Percentiles rank a stretch among this genome's conserved stretches.
Conservation (phyloP, 1,284 basidiomycete genomes). For the Trametes pubescens region DNA sequence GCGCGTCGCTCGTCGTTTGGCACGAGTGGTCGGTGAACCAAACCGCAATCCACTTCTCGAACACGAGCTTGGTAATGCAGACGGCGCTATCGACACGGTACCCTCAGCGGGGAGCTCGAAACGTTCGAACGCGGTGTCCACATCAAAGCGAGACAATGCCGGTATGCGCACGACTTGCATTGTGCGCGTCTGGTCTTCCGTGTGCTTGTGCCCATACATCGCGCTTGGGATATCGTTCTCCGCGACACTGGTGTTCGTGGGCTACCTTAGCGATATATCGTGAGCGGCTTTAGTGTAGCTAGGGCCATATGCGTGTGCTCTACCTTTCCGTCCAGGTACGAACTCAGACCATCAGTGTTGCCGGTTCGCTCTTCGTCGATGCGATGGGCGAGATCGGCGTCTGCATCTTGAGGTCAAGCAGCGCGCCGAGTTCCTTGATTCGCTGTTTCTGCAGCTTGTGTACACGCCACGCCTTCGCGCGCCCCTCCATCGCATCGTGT, state of each 20-base stretch:
- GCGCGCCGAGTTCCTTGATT: conserved; percentile 57
- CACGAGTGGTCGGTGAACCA: conserved; percentile 95
- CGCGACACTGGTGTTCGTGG: conserved; percentile 85
- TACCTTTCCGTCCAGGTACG: conserved; percentile 92
- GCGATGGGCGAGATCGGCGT: conserved; percentile 33
- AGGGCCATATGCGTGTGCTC: conserved; percentile 95
- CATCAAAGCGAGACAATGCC: conserved; percentile 40
- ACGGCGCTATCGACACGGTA: conserved; percentile 71
- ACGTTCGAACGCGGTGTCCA: conserved; percentile 61
- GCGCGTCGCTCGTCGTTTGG: conserved; percentile 98
- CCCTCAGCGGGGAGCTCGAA: conserved; percentile 70
- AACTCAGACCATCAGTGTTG: conserved; percentile 74
- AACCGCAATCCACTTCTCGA: conserved; percentile 87
- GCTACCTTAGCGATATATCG: conserved; percentile 91
- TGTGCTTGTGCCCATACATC: conserved; percentile 55
- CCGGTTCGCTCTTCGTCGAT: conserved; percentile 65
- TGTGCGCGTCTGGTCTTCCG: conserved; percentile 50
- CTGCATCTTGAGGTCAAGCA: conserved; percentile 58
- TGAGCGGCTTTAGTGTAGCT: conserved; percentile 92
- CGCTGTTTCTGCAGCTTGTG: conserved; percentile 60
- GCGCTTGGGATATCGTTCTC: conserved; percentile 74
- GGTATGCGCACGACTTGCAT: conserved; percentile 67
- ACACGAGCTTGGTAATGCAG: conserved; percentile 87
- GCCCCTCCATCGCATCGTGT: conserved; percentile 48
- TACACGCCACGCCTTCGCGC: conserved; percentile 52